Evolutionary conservation across 2,329 filamentous ascomycete species (phyloP), one percentile per base, ranked within the genome.

Genomic region (Colletotrichum chlorophyti): DNA sequence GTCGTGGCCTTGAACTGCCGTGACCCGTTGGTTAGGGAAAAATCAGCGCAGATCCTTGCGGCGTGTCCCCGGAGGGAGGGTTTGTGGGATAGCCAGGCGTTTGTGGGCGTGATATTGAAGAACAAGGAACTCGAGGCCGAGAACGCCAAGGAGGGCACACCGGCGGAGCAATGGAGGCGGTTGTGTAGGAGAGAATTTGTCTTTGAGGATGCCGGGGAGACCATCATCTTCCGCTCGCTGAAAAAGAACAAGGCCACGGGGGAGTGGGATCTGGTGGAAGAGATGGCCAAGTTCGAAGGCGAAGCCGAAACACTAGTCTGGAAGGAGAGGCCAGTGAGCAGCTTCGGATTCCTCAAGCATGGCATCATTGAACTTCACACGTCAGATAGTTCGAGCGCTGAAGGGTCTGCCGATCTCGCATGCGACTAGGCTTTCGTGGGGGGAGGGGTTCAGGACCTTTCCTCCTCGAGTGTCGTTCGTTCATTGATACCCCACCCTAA

Each of bases 11-110:
- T 76, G 64, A 74, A 71, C 6, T 79, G 76, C 41, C 71, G 76
- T 7, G 74, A 78, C 43, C 65, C 67, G 4, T 58, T 64, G 0
- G 72, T 80, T 5, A 68, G 76, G 11, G 70, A 72, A 6, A 73
- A 79, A 5, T 72, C 78, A 7, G 72, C 75, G 12, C 68, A 72
- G 8, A 73, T 80, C 15, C 65, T 80, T 14, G 68, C 68, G 4
- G 64, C 70, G 42, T 76, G 79, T 24, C 76, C 76, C 3, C 71
- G 77, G 3, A 70, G 74, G 26, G 79, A 80, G 58, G 76, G 75
- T 2, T 69, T 80, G 8, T 74, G 76, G 19, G 76, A 79, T 58
- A 78, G 72, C 42, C 68, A 73, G 12, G 68, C 76, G 1, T 74
- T 77, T 40, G 62, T 70, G 1, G 76, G 75, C 5, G 74, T 79